Base-by-base conservation (phyloP, 2,329 filamentous ascomycete species). In the Dactylella cylindrospora region DNA sequence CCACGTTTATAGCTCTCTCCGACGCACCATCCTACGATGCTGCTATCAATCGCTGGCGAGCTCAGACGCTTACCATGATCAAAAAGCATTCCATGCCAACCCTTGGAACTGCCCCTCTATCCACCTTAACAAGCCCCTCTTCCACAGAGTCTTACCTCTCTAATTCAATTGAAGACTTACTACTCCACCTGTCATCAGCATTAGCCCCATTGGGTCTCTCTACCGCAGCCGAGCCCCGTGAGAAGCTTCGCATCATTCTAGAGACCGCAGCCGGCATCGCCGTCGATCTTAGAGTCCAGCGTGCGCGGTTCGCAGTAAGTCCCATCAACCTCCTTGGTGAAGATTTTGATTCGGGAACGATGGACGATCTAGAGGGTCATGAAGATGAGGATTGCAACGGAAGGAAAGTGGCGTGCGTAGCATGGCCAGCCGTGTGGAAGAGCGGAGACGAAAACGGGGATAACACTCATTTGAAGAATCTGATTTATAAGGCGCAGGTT, bases 401-500 rank as follows among this genome's bases (percentile, higher is more conserved):
- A 29, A 15, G 45, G 32, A 54, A 55, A 15, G 59, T 64, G 6
- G 59, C 50, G 7, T 64, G 59, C 35, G 59, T 64, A 6, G 59
- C 50, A 7, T 64, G 59, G 59, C 59, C 59, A 25, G 50, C 59
- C n/a, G 50, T 64, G 31, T 64, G 59, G 59, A 64, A 64, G 44
- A 64, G 59, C 28, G 59, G 55, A 1, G 59, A 64, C 38, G 59
- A 64, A 44, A 64, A 64, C 25, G 59, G 59, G 23, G 59, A 64
- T 3, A 50, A 64, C 23, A 50, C 59, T 9, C 59, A 64, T 51
- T 55, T 64, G 44, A 64, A 15, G 50, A 64, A 64, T 51, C 47
- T 64, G 50, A 64, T 64, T 39, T 64, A 64, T 23, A 64, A 64
- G 59, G 59, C 59, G 50, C 59, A 64, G 38, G 59, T 64, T 17